A percentile compares a stretch with the other conserved stretches of the same genome.
Evolutionary conservation across 1,284 basidiomycete genomes (phyloP).

Genomic region (Heterobasidion parviporum): DNA sequence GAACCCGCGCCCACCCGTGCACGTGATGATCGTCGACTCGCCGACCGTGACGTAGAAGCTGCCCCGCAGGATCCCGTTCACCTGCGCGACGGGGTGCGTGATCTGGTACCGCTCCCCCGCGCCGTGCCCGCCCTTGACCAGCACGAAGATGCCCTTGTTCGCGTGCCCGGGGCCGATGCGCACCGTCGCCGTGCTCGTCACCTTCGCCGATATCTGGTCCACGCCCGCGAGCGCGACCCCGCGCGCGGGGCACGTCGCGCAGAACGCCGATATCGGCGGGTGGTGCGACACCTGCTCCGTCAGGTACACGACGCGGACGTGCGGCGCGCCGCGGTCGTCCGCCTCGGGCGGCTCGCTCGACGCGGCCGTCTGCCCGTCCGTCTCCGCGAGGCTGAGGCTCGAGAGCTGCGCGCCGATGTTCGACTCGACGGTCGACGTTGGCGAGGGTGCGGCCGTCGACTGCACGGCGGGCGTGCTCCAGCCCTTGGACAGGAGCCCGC

Average conservation of each 20-base stretch:
- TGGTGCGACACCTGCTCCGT: conserved; percentile 94
- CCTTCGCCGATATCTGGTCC: conserved; percentile 91
- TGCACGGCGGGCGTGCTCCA: conserved; percentile 42
- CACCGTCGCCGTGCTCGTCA: conserved; percentile 72
- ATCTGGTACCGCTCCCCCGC: conserved; percentile 82
- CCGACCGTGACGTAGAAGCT: conserved; percentile 85
- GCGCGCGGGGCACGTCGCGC: conserved; percentile 69
- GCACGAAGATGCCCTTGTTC: conserved; percentile 87
- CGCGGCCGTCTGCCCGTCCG: conserved; percentile 11
- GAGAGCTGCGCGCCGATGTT: conserved; percentile 48
- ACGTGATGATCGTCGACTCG: conserved; percentile 80
- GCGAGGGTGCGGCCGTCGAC: conserved; percentile 24
- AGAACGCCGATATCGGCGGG: conserved; percentile 89
- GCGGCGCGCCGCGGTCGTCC: conserved; percentile 12
- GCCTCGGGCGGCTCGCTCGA: conserved; percentile 8
- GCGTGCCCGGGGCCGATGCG: conserved; percentile 76
- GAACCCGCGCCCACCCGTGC: conserved; percentile 48
- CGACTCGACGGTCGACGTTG: conserved; percentile 32
- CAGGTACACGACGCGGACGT: conserved; percentile 61
- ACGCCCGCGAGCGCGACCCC: conserved; percentile 70
- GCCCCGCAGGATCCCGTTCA: conserved; percentile 88
- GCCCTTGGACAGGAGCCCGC: conserved; percentile 12
- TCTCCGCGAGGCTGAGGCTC: conserved; percentile 44
- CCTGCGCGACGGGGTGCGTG: conserved; percentile 83
- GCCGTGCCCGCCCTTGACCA: conserved; percentile 68